Percentiles rank a stretch among this genome's conserved stretches.
phyloP scores from a whole-genome alignment of 805 yeast genomes.

The Clavispora phyllophila region DNA sequence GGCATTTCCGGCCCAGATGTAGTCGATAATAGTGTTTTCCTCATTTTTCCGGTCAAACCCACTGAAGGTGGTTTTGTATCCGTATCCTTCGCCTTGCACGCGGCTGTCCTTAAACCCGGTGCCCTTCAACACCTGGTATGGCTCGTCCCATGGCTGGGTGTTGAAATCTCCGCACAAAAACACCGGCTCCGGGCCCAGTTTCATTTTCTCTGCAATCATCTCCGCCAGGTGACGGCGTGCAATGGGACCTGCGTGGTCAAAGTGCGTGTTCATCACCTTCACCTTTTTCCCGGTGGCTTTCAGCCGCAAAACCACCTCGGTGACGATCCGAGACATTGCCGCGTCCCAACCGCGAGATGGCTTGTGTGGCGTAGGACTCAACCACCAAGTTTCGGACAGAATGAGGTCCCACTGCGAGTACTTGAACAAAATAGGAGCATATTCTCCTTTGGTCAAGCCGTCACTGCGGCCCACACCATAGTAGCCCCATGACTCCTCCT shows the following conservation, averaged over 20 bases:
- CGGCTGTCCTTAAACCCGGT: conserved; percentile 38
- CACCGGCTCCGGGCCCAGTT: conserved; percentile 27
- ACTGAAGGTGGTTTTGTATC: conserved; percentile 42
- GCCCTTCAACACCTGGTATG: conserved; percentile 32
- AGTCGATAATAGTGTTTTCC: conserved; percentile 35
- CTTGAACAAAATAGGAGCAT: conserved; percentile 32
- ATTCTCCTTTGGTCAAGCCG: conserved; percentile 12
- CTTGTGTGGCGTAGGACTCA: conserved; percentile 33
- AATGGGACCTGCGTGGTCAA: conserved; percentile 35
- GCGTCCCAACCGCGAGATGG: conserved; percentile 44
- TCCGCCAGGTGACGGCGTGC: conserved; percentile 32
- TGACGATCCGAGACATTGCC: conserved; percentile 35
- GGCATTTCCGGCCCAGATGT: conserved; percentile 33
- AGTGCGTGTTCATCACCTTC: conserved; percentile 39
- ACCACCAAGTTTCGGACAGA: conserved; percentile 34
- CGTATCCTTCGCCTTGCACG: conserved; percentile 32
- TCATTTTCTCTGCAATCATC: conserved; percentile 37
- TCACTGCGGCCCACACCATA: conserved; percentile 18
- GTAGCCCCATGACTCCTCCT: conserved; percentile 27
- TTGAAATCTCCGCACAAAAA: conserved; percentile 41
- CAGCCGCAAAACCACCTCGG: conserved; percentile 31
- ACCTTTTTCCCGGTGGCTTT: conserved; percentile 18
- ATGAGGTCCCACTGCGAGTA: conserved; percentile 26
- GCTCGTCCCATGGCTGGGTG: conserved; percentile 38
- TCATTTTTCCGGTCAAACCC: conserved; percentile 38